These are phyloP conservation scores for Colletotrichum viniferum DNA, from an alignment of 2,329 filamentous ascomycete species.

Conservation along the genomic window DNA sequence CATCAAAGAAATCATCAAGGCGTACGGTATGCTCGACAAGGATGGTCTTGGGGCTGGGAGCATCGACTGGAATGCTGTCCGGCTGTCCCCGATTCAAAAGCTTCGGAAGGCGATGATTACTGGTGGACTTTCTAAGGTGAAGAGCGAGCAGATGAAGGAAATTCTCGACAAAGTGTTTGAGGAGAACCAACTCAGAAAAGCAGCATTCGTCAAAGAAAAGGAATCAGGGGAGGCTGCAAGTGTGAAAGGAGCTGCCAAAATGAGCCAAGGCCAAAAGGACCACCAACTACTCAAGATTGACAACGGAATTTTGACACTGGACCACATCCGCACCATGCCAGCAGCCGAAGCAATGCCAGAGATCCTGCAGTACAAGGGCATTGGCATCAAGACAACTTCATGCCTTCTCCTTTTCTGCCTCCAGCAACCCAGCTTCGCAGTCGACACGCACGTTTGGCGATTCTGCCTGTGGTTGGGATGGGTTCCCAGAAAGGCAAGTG, in stretches of 20 bases:
- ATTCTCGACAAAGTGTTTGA: conserved; percentile 75
- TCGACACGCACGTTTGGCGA: conserved; percentile 62
- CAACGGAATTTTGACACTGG: conserved; percentile 61
- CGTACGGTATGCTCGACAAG: conserved; percentile 65
- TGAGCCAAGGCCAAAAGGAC: conserved; percentile 53
- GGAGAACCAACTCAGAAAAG: conserved; percentile 59
- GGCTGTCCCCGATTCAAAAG: conserved; percentile 59
- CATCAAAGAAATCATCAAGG: conserved; percentile 66
- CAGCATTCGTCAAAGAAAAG: conserved; percentile 50
- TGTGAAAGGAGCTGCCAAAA: conserved; percentile 44
- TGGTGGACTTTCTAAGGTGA: conserved; percentile 74
- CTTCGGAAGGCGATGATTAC: conserved; percentile 72
- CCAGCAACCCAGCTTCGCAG: conserved; percentile 57
- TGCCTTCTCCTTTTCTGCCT: conserved; percentile 63
- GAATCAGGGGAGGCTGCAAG: conserved; percentile 42
- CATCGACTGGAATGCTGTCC: conserved; percentile 77
- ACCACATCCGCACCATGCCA: conserved; percentile 51
- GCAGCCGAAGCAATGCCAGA: conserved; percentile 54
- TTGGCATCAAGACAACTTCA: conserved; percentile 62
- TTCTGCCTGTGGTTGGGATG: conserved; percentile 58
- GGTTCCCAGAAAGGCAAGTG: conserved; percentile 54
- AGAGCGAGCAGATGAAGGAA: conserved; percentile 73
- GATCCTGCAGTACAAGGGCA: conserved; percentile 54
- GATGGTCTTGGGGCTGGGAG: conserved; percentile 71
- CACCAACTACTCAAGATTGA: conserved; percentile 62